Percentiles rank a stretch among this genome's conserved stretches.
These are phyloP conservation scores for Neonectria punicea DNA, from an alignment of 2,329 filamentous ascomycete species.

Conservation along the genomic window DNA sequence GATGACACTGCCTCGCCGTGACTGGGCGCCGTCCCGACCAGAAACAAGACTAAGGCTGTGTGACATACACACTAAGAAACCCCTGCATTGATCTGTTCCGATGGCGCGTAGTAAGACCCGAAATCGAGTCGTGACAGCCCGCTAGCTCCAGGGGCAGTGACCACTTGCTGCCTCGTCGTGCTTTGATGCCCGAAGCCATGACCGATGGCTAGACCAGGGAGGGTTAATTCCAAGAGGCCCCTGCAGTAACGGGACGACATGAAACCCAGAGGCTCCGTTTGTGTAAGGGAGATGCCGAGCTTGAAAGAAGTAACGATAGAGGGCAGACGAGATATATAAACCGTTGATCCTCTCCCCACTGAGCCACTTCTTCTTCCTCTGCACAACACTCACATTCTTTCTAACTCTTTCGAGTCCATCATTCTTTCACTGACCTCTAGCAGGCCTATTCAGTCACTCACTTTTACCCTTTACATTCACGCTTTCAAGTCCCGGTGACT, in stretches of 20 bases:
- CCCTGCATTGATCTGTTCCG: not conserved
- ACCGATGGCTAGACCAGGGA: not conserved
- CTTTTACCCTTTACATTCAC: not conserved
- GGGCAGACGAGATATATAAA: not conserved
- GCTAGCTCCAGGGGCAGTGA: not conserved
- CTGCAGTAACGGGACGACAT: not conserved
- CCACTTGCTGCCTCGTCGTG: not conserved
- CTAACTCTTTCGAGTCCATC: not conserved
- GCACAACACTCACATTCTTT: not conserved
- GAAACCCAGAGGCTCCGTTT: not conserved
- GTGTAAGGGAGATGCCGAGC: not conserved
- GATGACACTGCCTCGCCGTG: not conserved
- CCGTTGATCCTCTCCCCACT: not conserved
- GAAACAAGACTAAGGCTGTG: not conserved
- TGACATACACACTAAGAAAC: not conserved
- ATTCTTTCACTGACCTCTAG: not conserved
- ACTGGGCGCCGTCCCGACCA: not conserved
- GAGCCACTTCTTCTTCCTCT: not conserved
- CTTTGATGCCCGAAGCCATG: not conserved
- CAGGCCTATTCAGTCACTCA: not conserved
- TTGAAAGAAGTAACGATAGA: not conserved
- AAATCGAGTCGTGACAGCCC: not conserved
- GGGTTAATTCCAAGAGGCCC: not conserved
- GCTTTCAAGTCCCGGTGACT: not conserved
- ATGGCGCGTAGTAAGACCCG: not conserved